These are phyloP conservation scores for Fusarium falciforme DNA, from an alignment of 2,329 filamentous ascomycete species.

Conservation along the genomic window DNA sequence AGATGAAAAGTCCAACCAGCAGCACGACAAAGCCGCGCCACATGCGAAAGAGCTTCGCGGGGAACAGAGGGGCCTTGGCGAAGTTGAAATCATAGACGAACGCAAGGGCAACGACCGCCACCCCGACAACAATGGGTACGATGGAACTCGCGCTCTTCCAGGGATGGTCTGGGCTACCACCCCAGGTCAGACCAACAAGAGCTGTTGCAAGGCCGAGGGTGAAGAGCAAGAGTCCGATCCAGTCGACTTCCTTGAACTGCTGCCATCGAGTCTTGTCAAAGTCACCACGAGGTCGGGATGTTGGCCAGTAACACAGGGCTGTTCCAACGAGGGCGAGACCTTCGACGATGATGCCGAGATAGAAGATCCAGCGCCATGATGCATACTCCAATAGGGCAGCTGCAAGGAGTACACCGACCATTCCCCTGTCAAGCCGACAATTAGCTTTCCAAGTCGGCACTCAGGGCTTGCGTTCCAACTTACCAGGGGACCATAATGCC, in stretches of 20 bases:
- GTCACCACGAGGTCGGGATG: constrained; percentile 8
- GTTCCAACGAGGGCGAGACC: constrained; percentile 11
- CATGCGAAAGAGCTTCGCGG: neutral
- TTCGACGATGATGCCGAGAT: constrained; percentile 18
- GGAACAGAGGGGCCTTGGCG: constrained; percentile 16
- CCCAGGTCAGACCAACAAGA: constrained; percentile 18
- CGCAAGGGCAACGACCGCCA: neutral
- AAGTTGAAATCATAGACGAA: constrained; percentile 11
- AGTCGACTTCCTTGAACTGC: constrained; percentile 22
- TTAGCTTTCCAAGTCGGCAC: neutral
- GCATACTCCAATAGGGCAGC: constrained; percentile 13
- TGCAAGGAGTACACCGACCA: neutral
- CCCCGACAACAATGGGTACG: neutral
- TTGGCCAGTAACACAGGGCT: constrained; percentile 22
- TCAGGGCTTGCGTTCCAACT: neutral
- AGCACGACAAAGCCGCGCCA: constrained; percentile 9
- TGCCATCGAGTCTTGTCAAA: constrained; percentile 22
- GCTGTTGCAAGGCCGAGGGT: constrained; percentile 3
- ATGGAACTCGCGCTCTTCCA: constrained; percentile 18
- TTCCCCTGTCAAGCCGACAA: neutral
- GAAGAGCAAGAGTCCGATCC: constrained; percentile 5
- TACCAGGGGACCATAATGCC: constrained; percentile 18
- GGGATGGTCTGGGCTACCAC: constrained; percentile 1
- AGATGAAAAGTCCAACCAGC: constrained; percentile 12
- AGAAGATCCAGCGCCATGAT: constrained; percentile 21